phyloP scores from a whole-genome alignment of 805 yeast genomes.

The Metschnikowia orientalis region DNA sequence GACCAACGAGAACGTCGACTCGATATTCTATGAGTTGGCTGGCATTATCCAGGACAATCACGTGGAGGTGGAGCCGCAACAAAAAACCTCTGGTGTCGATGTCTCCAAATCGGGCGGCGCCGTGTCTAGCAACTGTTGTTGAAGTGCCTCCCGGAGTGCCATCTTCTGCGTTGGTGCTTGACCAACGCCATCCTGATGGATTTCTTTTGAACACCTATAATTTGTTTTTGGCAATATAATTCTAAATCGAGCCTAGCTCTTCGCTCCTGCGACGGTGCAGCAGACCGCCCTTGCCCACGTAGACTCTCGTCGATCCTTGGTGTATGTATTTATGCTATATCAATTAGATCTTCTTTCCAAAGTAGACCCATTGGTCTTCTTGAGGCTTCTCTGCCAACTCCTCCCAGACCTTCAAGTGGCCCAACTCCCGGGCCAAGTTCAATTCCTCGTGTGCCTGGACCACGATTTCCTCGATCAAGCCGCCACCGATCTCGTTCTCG shows the following conservation, averaged over 20 bases:
- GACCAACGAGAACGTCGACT: constrained; percentile 86
- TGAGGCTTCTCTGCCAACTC: constrained; percentile 74
- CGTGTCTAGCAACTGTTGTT: constrained; percentile 39
- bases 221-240: neutral
- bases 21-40: constrained; percentile 86
- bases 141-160: constrained; percentile 1
- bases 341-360: constrained; percentile 54
- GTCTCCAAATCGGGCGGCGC: constrained; percentile 30
- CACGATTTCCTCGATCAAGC: constrained; percentile 76
- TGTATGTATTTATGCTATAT: constrained; percentile 1
- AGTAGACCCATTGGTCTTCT: constrained; percentile 80
- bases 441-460: constrained; percentile 82
- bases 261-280: neutral
- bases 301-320: no score
- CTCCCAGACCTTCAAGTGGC: constrained; percentile 72
- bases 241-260: no score
- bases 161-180: neutral
- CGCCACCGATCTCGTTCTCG: constrained; percentile 73
- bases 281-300: no score
- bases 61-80: constrained; percentile 36
- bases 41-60: constrained; percentile 79
- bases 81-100: constrained; percentile 31
- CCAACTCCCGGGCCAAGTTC: constrained; percentile 60
- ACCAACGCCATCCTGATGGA: neutral
- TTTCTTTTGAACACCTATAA: neutral